phyloP scores from a whole-genome alignment of 2,329 filamentous ascomycete genomes.

The Pseudogymnoascus sp. region DNA sequence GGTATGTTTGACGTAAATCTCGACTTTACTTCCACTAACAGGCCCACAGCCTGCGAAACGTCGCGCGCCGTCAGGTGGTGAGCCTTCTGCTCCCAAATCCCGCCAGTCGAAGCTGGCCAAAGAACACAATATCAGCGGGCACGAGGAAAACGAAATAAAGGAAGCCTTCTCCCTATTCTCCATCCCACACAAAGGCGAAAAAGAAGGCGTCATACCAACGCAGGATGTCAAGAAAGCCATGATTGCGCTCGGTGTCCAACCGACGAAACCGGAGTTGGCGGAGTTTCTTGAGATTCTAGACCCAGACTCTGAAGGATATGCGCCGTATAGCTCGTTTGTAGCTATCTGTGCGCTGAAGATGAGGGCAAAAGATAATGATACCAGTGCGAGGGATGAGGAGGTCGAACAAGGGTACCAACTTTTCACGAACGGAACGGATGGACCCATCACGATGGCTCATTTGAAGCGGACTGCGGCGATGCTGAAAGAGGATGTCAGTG shows the following conservation, averaged over 20 bases:
- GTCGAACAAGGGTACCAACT: slow-evolving; percentile 73
- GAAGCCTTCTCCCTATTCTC: slow-evolving; percentile 83
- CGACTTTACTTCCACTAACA: background rate
- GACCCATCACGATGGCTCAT: slow-evolving; percentile 71
- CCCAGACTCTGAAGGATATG: slow-evolving; percentile 68
- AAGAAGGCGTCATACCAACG: slow-evolving; percentile 59
- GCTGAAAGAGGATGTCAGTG: slow-evolving; percentile 74
- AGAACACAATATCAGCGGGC: slow-evolving; percentile 75
- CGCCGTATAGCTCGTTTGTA: slow-evolving; percentile 73
- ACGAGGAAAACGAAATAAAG: slow-evolving; percentile 81
- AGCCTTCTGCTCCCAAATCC: slow-evolving; percentile 30
- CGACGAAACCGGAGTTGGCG: slow-evolving; percentile 55
- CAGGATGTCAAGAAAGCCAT: slow-evolving; percentile 46
- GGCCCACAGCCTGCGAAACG: slow-evolving; percentile 24
- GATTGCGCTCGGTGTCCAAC: slow-evolving; percentile 67
- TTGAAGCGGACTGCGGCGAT: slow-evolving; percentile 69
- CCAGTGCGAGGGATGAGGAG: slow-evolving; percentile 52
- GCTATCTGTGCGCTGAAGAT: slow-evolving; percentile 83
- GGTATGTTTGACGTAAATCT: background rate
- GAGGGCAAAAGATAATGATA: slow-evolving; percentile 47
- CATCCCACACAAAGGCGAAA: slow-evolving; percentile 56
- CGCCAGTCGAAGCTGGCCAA: slow-evolving; percentile 84
- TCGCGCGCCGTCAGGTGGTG: slow-evolving; percentile 17
- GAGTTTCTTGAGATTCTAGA: slow-evolving; percentile 77
- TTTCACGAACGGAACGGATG: slow-evolving; percentile 55